A percentile compares a stretch with the other conserved stretches of the same genome.
These are phyloP conservation scores for Teratosphaeria pseudoeucalypti DNA, from an alignment of 2,329 filamentous ascomycete species.

Conservation along the genomic window DNA sequence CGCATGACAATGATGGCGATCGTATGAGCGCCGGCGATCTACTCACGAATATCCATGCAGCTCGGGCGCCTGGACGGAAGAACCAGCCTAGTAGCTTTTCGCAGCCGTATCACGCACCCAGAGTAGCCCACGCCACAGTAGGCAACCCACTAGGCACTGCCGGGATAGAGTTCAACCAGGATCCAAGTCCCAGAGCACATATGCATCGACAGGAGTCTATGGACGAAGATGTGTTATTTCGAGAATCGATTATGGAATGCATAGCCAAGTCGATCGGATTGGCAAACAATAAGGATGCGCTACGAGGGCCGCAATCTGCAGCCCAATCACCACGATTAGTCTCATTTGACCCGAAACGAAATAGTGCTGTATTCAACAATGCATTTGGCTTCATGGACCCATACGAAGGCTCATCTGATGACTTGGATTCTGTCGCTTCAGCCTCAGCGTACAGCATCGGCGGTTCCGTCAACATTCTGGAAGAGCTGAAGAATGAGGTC, in stretches of 20 bases:
- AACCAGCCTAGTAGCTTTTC: constrained; percentile 32
- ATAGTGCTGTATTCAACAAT: constrained; percentile 76
- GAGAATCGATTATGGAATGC: constrained; percentile 83
- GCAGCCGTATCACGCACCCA: constrained; percentile 35
- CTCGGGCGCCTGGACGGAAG: constrained; percentile 46
- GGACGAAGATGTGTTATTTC: constrained; percentile 81
- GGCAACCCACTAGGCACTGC: constrained; percentile 35
- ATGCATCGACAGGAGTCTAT: constrained; percentile 67
- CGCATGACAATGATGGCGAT: constrained; percentile 14
- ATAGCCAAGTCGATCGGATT: constrained; percentile 92
- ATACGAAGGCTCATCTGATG: constrained; percentile 72
- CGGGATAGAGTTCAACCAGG: constrained; percentile 29
- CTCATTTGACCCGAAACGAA: constrained; percentile 70
- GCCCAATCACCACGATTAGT: constrained; percentile 78
- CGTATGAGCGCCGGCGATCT: constrained; percentile 53
- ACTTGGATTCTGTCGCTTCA: constrained; percentile 69
- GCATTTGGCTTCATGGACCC: constrained; percentile 47
- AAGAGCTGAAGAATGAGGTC: constrained; percentile 81
- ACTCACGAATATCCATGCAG: constrained; percentile 64
- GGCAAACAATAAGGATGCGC: constrained; percentile 53
- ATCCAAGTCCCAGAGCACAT: constrained; percentile 25
- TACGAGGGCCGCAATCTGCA: constrained; percentile 61
- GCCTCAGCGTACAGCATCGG: constrained; percentile 41
- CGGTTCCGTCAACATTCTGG: constrained; percentile 54
- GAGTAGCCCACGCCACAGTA: constrained; percentile 25